Base-by-base conservation (phyloP, 2,329 filamentous ascomycete genomes). In the Blastomyces parvus region DNA sequence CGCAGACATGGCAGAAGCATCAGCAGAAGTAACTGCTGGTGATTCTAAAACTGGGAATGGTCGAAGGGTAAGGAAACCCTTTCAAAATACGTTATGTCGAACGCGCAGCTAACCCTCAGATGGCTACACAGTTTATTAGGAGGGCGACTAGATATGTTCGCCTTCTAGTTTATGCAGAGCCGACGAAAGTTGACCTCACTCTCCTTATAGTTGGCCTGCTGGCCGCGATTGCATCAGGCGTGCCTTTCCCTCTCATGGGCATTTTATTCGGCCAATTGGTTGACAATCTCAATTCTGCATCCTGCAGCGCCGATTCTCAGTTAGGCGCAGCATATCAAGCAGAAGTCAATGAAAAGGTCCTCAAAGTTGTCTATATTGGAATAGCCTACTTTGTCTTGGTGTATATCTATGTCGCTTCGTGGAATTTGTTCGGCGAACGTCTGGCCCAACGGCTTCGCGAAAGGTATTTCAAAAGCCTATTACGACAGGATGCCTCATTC, bases 371-470 rank as follows among this genome's bases (percentile, higher is more conserved):
- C 30, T 85, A 84, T 70, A 79, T 87, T 40, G 82, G 82, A 56
- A 80, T 85, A 56, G 84, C 79, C 55, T 80, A 80, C 65, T 84
- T 87, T 67, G 76, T 78, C 46, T 74, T 82, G 64, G 84, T 87
- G 64, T 88, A 86, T 72, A 74, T 78, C 61, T 82, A 86, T 68
- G 77, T 84, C 55, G 75, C 81, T n/a, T 84, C 80, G 63, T 87
- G 84, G 84, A 82, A 78, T 66, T 76, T 86, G 66, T 78, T 82
- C 63, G 83, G 83, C 63, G 83, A 84, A 64, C 80, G 84, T 4
- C 76, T 87, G 19, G 82, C 83, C 57, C 82, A 83, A 64, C 79
- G 83, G 36, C 74, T 86, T 46, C 80, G 84, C 46, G 81, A 83
- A 65, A 76, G 78, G 57, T 86, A 86, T 66, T 78, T 87, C 46